These are phyloP conservation scores for Ceratobasidium sp. DNA, from an alignment of 1,284 basidiomycete species.

Conservation along the genomic window DNA sequence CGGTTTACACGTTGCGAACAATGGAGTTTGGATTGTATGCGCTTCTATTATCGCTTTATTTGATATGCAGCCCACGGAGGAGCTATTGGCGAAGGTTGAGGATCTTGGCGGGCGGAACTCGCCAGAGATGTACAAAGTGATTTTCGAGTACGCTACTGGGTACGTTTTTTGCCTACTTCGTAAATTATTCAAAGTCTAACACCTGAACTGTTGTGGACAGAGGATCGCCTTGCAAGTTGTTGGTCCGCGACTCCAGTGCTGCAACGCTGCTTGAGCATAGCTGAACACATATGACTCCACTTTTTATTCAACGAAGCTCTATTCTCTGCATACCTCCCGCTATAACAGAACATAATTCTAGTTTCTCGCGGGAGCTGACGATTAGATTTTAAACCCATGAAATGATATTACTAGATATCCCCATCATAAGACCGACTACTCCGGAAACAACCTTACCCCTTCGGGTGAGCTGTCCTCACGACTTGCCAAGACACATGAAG, in stretches of 20 bases:
- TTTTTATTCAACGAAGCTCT: too few species aligned
- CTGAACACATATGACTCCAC: too few species aligned
- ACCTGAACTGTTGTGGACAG: background rate
- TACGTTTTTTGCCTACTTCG: background rate
- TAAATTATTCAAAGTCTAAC: background rate
- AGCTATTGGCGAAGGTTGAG: background rate
- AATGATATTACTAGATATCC: too few species aligned
- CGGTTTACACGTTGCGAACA: constrained; percentile 48
- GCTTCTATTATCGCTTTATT: constrained; percentile 18
- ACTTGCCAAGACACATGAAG: too few species aligned
- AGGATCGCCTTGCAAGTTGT: background rate
- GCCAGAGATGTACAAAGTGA: constrained; percentile 2
- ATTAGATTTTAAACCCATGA: too few species aligned
- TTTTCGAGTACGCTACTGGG: background rate
- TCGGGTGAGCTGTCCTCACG: too few species aligned
- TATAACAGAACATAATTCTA: too few species aligned
- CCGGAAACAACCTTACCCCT: too few species aligned
- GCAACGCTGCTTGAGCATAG: too few species aligned
- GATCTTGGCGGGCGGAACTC: background rate
- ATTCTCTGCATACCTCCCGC: too few species aligned
- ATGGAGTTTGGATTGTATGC: constrained; percentile 30
- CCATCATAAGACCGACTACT: too few species aligned
- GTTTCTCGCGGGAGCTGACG: too few species aligned
- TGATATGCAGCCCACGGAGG: background rate
- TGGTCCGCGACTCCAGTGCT: background rate